Evolutionary conservation across 2,329 filamentous ascomycete species (phyloP).

Genomic region (Calonectria hawksworthii): DNA sequence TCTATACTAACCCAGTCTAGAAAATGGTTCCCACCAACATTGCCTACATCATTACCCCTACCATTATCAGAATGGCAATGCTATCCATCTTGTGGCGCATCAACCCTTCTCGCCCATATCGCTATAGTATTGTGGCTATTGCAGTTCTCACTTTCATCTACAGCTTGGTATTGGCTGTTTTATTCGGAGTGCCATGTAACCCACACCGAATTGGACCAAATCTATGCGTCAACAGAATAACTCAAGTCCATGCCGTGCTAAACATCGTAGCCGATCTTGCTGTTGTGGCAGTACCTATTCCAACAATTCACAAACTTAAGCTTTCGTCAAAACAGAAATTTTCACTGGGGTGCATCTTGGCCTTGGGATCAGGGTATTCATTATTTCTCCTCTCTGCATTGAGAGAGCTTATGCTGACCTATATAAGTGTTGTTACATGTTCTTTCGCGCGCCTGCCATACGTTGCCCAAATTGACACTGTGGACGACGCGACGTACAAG

Average conservation of each 20-base stretch:
- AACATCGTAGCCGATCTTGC: background rate
- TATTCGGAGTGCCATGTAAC: background rate
- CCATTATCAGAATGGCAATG: background rate
- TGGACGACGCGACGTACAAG: conserved; percentile 48
- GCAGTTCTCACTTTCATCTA: background rate
- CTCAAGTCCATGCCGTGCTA: background rate
- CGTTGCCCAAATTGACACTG: conserved; percentile 31
- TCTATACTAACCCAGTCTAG: background rate
- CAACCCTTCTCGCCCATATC: background rate
- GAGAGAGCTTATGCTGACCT: background rate
- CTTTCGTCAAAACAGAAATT: background rate
- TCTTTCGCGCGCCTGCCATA: background rate
- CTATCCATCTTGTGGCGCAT: background rate
- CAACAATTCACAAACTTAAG: background rate
- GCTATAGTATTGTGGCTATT: background rate
- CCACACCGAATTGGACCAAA: background rate
- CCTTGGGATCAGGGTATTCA: background rate
- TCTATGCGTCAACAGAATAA: background rate
- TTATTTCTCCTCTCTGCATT: background rate
- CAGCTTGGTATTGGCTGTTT: background rate
- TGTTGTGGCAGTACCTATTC: background rate
- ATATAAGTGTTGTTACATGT: background rate
- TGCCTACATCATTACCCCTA: background rate
- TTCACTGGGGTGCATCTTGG: background rate
- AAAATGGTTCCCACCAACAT: background rate